Evolutionary conservation across 306 rosid genomes (phyloP).

Genomic region (Cucurbita maxima): DNA sequence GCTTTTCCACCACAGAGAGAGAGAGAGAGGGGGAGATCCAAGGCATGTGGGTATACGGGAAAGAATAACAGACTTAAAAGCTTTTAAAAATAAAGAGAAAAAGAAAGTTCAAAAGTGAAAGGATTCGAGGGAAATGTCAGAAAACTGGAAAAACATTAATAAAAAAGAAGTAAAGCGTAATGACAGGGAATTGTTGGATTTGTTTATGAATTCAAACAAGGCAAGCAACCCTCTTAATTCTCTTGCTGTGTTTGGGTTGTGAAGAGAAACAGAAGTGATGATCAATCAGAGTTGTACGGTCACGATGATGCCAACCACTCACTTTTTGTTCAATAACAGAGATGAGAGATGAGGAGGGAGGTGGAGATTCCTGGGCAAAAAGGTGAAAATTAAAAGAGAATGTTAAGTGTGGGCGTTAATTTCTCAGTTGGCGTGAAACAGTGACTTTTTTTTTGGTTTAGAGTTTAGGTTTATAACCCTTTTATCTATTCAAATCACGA

Average conservation of each 20-base stretch:
- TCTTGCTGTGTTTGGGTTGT: not conserved
- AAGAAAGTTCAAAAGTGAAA: not conserved
- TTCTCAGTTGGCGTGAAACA: not conserved
- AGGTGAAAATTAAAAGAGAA: not conserved
- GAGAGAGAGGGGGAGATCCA: not conserved
- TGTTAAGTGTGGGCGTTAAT: not conserved
- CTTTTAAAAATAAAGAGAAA: not conserved
- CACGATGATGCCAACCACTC: not conserved
- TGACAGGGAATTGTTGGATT: conserved; percentile 35
- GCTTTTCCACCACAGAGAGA: not conserved
- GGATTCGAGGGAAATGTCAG: conserved; percentile 17
- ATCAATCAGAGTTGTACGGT: not conserved
- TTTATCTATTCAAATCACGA: not conserved
- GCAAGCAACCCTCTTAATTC: conserved; percentile 6
- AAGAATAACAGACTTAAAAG: not conserved
- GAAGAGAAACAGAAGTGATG: not conserved
- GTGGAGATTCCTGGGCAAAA: not conserved
- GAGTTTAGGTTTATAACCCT: too few species aligned
- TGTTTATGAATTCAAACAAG: conserved; percentile 4
- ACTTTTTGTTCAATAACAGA: too few species aligned
- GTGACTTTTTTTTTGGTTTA: too few species aligned
- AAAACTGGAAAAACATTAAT: conserved; percentile 13
- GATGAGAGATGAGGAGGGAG: too few species aligned
- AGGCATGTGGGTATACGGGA: not conserved
- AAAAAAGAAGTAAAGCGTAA: conserved; percentile 15